A percentile compares a stretch with the other conserved stretches of the same genome.
Conservation (phyloP, 1,284 basidiomycete genomes). For the Ustilago sp. region DNA sequence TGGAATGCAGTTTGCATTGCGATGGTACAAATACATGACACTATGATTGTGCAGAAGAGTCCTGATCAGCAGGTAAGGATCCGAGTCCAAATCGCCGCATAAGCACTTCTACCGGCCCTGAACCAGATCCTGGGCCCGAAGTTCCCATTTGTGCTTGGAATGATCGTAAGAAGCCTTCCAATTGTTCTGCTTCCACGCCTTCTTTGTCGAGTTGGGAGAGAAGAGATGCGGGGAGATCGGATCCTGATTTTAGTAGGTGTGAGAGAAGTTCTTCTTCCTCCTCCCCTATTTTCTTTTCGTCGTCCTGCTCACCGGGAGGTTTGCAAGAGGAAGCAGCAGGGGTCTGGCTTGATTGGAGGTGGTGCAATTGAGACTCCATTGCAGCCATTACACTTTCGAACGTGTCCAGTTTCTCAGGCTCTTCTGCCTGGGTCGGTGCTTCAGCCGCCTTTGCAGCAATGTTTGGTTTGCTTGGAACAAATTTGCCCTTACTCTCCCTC, state of each 20-base stretch:
- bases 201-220: slow-evolving; percentile 6
- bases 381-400: slow-evolving; percentile 46
- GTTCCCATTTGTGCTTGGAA: slow-evolving; percentile 33
- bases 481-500: slow-evolving; percentile 34
- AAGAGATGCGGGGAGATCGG: slow-evolving; percentile 30
- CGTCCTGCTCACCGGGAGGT: not conserved
- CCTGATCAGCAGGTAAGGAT: slow-evolving; percentile 33
- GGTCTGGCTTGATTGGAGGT: not conserved
- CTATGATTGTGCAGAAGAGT: slow-evolving; percentile 5
- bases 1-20: not conserved
- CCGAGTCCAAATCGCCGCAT: slow-evolving; percentile 45
- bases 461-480: slow-evolving; percentile 23
- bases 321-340: not conserved
- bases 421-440: not conserved
- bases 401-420: slow-evolving; percentile 20
- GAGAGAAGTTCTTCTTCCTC: slow-evolving; percentile 35
- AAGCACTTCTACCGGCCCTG: slow-evolving; percentile 37
- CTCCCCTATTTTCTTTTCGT: not conserved
- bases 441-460: not conserved
- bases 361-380: slow-evolving; percentile 35
- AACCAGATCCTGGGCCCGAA: slow-evolving; percentile 10
- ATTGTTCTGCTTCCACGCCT: slow-evolving; percentile 13
- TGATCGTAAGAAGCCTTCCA: slow-evolving; percentile 32
- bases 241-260: slow-evolving; percentile 26
- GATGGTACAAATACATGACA: not conserved